phyloP scores from a whole-genome alignment of 768 basidiomycete species.

The Xerocomellus dryophilus region DNA sequence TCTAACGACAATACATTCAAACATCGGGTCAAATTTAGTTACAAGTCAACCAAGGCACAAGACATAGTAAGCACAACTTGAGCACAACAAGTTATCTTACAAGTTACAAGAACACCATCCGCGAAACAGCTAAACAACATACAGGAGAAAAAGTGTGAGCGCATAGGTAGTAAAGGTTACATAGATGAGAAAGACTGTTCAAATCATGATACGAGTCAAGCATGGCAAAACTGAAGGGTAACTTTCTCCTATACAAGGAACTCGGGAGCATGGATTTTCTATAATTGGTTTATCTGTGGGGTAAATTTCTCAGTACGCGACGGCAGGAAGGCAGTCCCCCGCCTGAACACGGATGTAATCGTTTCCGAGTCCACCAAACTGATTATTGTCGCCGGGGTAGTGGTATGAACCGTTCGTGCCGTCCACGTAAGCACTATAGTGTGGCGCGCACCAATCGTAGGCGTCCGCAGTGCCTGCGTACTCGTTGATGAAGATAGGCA shows the following conservation, averaged over 20 bases:
- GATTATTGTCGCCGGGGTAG: conserved; percentile 2
- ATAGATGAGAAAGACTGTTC: neutral
- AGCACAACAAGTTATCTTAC: neutral
- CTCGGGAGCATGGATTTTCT: neutral
- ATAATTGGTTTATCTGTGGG: neutral
- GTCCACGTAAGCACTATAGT: conserved; percentile 14
- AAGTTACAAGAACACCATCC: conserved; percentile 4
- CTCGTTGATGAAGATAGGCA: conserved; percentile 32
- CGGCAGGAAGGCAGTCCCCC: conserved; percentile 14
- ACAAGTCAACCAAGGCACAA: neutral
- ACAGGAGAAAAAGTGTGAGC: neutral
- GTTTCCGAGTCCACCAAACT: conserved; percentile 10
- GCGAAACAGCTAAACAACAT: neutral
- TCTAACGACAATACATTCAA: neutral
- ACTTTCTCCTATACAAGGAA: neutral
- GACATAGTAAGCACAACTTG: neutral
- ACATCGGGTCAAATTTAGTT: neutral
- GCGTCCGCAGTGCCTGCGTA: conserved; percentile 12
- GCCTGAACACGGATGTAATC: conserved; percentile 19
- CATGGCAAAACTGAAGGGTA: neutral
- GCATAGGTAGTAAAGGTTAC: conserved; percentile 1
- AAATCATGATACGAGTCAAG: conserved; percentile 3
- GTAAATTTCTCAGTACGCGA: conserved; percentile 16
- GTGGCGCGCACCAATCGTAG: conserved; percentile 28
- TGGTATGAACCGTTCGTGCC: conserved; percentile 4